A percentile compares a stretch with the other conserved stretches of the same genome.
phyloP scores from a whole-genome alignment of 768 basidiomycete genomes.

The Suillus variegatus region DNA sequence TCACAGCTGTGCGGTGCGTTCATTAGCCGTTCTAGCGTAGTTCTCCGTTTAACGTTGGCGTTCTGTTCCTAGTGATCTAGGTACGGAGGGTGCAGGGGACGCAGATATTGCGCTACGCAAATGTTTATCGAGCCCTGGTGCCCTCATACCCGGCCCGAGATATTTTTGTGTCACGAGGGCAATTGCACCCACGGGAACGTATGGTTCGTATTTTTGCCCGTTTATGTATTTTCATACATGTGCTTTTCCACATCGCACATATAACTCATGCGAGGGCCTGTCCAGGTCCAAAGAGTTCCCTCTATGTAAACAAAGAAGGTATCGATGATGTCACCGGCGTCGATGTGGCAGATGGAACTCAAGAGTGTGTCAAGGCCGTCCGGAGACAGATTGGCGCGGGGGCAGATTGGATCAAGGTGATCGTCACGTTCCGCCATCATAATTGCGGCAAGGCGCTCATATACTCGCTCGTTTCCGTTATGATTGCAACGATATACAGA shows the following conservation, averaged over 20 bases:
- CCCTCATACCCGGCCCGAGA: conserved; percentile 59
- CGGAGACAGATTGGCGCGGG: conserved; percentile 64
- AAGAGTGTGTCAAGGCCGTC: conserved; percentile 55
- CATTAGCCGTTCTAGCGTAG: not conserved
- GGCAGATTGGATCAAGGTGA: conserved; percentile 69
- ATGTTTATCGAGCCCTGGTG: conserved; percentile 47
- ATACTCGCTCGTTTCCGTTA: conserved; percentile 10
- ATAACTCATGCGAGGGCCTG: not conserved
- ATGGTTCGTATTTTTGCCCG: conserved; percentile 40
- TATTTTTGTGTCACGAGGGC: conserved; percentile 63
- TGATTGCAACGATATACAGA: conserved; percentile 31
- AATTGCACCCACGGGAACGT: conserved; percentile 61
- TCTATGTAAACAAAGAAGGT: conserved; percentile 49
- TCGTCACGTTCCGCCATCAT: conserved; percentile 4
- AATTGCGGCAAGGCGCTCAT: not conserved
- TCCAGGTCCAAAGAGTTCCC: conserved; percentile 53
- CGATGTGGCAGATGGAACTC: conserved; percentile 58
- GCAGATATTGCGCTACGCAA: conserved; percentile 60
- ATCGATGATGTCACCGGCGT: conserved; percentile 60
- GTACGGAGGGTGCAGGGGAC: conserved; percentile 68
- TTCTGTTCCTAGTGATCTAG: conserved; percentile 49
- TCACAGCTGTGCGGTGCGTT: conserved; percentile 58
- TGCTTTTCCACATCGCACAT: conserved; percentile 2
- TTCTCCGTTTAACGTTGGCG: not conserved
- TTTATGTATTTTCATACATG: conserved; percentile 7